Base-by-base conservation (phyloP, 1,284 basidiomycete genomes). In the Gomphus sp. region DNA sequence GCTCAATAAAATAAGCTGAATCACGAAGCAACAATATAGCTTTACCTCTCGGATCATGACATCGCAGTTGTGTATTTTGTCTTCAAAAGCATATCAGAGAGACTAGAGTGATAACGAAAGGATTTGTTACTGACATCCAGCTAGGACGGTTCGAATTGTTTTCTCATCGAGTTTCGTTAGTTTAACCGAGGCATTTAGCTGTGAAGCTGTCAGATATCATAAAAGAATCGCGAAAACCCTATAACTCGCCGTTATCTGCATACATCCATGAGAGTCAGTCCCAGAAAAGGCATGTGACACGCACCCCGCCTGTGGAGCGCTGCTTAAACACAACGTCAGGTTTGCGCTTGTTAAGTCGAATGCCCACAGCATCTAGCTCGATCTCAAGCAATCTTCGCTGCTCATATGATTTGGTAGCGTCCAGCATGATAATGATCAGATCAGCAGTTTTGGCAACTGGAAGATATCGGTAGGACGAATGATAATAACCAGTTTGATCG, bases 331-430 rank as follows among this genome's bases (percentile, higher is more conserved):
- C 82, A 43, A 93, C 85, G 68, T 98, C 95, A 0, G 96, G 95
- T 67, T 84, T 89, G 57, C 74, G 76, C 67, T 91, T 91, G 73
- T 99, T 99, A 64, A 99, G 73, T 55, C 96, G 82, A 64, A 99
- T 98, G 8, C 97, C 96, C 43, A 99, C 95, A 1, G 95, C 92
- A 67, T 98, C 96, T 36, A 99, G 76, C 71, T 99, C 96, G 56
- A 91, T 80, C 71, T 98, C 96, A 28, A 98, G 77, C 62, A 95
- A 75, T 45, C 81, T 79, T 62, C 89, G 85, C 69, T 99, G 97
- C 70, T 98, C 93, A 51, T 93, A 88, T 4, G 92, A 92, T 72
- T 99, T 99, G 7, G 94, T 98, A 4, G 95, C 94, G 68, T 98
- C 96, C 55, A 96, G 80, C 91, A 98, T 94, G 65, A 98, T 82